Evolutionary conservation across 2,329 filamentous ascomycete species (phyloP).

Genomic region (Coniochaeta prunicola): DNA sequence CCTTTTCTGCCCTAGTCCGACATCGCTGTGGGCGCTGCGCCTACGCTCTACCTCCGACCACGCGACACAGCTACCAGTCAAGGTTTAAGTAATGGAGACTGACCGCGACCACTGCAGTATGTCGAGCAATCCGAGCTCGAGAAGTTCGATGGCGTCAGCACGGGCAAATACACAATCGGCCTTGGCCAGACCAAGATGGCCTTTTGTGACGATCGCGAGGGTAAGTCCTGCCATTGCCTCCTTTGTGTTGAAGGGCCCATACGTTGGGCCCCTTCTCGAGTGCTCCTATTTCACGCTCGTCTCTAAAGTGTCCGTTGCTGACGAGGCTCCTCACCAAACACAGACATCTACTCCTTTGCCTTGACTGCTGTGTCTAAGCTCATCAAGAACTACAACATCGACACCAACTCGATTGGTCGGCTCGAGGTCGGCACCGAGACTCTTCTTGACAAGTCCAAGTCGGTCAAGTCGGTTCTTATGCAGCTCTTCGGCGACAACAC

Average conservation of each 20-base stretch:
- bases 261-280: background rate
- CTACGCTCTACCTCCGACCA: background rate
- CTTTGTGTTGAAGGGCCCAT: constrained; percentile 1
- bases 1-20: background rate
- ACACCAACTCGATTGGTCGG: constrained; percentile 69
- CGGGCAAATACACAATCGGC: constrained; percentile 86
- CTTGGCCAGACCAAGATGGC: constrained; percentile 88
- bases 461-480: constrained; percentile 83
- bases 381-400: constrained; percentile 76
- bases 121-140: constrained; percentile 78
- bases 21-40: background rate
- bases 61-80: background rate
- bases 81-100: background rate
- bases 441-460: constrained; percentile 83
- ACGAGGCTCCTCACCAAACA: background rate
- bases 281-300: background rate
- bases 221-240: constrained; percentile 36
- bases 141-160: constrained; percentile 75
- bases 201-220: constrained; percentile 86
- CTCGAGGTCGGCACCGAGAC: constrained; percentile 84
- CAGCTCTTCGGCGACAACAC: constrained; percentile 79
- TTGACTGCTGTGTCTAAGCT: constrained; percentile 73
- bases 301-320: constrained; percentile 1
- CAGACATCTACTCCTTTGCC: constrained; percentile 83
- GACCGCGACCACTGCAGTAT: constrained; percentile 46